Percentiles rank a stretch among this genome's conserved stretches.
Conservation (phyloP, 108 stramenopile species). For the Skeletonema menzelii region DNA sequence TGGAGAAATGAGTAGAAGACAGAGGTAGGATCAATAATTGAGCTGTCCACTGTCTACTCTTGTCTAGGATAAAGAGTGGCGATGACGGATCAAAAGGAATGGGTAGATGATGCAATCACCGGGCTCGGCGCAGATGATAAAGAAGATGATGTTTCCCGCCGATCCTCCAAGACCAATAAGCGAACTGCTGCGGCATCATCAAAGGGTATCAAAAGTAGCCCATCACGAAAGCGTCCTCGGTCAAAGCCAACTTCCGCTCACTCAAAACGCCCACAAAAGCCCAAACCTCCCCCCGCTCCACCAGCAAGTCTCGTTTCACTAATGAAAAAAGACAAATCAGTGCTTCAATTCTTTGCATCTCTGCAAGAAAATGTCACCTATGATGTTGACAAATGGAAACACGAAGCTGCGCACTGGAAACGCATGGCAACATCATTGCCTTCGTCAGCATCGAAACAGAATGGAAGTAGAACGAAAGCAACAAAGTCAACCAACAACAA, state of each 20-base stretch:
- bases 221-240: slow-evolving; percentile 12
- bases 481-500: neutral
- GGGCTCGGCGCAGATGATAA: slow-evolving; percentile 15
- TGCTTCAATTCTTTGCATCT: slow-evolving; percentile 62
- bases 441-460: neutral
- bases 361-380: slow-evolving; percentile 69
- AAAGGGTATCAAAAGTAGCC: neutral
- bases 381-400: slow-evolving; percentile 76
- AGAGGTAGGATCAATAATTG: too few species aligned
- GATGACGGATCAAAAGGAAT: neutral
- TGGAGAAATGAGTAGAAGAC: too few species aligned
- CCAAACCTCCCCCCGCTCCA: slow-evolving; percentile 44
- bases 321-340: slow-evolving; percentile 52
- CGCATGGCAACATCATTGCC: neutral
- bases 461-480: neutral
- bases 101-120: slow-evolving; percentile 16
- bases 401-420: slow-evolving; percentile 44
- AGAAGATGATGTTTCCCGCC: neutral
- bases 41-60: too few species aligned
- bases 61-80: too few species aligned
- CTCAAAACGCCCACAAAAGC: slow-evolving; percentile 10
- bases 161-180: neutral
- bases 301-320: slow-evolving; percentile 60
- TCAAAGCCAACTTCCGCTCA: neutral
- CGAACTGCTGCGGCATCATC: neutral